A percentile compares a stretch with the other conserved stretches of the same genome.
Conservation (phyloP, 1,284 basidiomycete genomes). For the Sanghuangporus weigelae region DNA sequence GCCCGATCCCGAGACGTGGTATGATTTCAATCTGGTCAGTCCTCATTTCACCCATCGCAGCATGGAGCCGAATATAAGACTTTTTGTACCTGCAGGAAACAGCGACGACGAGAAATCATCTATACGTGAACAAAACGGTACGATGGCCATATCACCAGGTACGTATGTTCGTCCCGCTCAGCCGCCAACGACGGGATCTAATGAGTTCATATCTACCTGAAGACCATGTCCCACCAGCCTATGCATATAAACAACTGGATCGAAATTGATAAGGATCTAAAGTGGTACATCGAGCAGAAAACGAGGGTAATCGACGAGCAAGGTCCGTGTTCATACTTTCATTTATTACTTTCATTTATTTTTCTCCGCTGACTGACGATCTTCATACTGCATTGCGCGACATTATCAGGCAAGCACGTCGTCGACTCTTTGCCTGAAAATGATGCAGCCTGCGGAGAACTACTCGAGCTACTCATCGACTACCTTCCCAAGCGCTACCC, state of each 20-base stretch:
- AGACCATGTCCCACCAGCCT: slow-evolving; percentile 37
- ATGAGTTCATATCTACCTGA: not conserved
- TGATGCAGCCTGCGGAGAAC: slow-evolving; percentile 33
- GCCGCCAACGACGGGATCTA: not conserved
- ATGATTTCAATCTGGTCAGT: slow-evolving; percentile 23
- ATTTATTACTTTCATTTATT: not conserved
- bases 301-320: slow-evolving; percentile 31
- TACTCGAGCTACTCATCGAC: slow-evolving; percentile 32
- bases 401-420: slow-evolving; percentile 28
- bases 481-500: slow-evolving; percentile 37
- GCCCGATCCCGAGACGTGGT: slow-evolving; percentile 29
- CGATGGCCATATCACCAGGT: slow-evolving; percentile 33
- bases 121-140: slow-evolving; percentile 34
- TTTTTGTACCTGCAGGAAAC: slow-evolving; percentile 16
- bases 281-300: slow-evolving; percentile 36
- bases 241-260: slow-evolving; percentile 40
- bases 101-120: slow-evolving; percentile 30
- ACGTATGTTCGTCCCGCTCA: not conserved
- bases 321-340: slow-evolving; percentile 19
- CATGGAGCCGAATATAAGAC: slow-evolving; percentile 23
- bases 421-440: slow-evolving; percentile 36
- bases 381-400: not conserved
- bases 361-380: not conserved
- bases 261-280: slow-evolving; percentile 36
- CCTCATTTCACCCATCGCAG: not conserved